Evolutionary conservation across 257 asterid genomes (phyloP).

Genomic region (Forsythia viridissima): DNA sequence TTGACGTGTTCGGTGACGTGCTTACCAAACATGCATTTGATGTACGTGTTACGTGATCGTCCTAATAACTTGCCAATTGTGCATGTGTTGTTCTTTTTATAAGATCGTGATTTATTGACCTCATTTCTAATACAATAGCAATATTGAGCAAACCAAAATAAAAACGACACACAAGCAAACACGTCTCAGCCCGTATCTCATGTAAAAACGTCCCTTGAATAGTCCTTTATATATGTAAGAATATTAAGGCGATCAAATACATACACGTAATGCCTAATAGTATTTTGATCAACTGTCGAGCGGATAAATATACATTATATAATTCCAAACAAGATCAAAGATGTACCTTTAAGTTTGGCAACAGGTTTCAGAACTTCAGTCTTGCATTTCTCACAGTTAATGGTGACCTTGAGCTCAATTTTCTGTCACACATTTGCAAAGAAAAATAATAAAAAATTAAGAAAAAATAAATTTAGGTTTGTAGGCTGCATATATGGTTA

Average conservation of each 20-base stretch:
- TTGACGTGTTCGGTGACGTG: not conserved
- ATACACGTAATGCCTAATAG: no score
- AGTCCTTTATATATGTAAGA: no score
- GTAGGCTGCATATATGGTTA: not conserved
- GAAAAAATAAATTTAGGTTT: not conserved
- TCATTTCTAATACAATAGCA: not conserved
- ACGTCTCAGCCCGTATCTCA: no score
- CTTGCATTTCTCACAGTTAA: constrained; percentile 34
- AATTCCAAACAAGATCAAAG: no score
- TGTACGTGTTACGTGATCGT: not conserved
- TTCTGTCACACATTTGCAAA: constrained; percentile 16
- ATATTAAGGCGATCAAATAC: no score
- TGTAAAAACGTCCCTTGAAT: no score
- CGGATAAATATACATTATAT: not conserved
- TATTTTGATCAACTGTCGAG: not conserved
- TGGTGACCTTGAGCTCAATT: constrained; percentile 31
- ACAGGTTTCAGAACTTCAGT: constrained; percentile 24
- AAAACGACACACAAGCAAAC: no score
- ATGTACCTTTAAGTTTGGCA: constrained; percentile 32
- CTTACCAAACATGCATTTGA: not conserved
- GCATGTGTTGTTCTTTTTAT: no score
- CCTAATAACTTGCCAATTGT: not conserved
- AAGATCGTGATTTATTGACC: not conserved
- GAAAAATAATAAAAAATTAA: not conserved
- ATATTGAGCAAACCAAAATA: no score